Evolutionary conservation across 495 filamentous ascomycete species (phyloP).

Genomic region (Daldinia vernicosa): DNA sequence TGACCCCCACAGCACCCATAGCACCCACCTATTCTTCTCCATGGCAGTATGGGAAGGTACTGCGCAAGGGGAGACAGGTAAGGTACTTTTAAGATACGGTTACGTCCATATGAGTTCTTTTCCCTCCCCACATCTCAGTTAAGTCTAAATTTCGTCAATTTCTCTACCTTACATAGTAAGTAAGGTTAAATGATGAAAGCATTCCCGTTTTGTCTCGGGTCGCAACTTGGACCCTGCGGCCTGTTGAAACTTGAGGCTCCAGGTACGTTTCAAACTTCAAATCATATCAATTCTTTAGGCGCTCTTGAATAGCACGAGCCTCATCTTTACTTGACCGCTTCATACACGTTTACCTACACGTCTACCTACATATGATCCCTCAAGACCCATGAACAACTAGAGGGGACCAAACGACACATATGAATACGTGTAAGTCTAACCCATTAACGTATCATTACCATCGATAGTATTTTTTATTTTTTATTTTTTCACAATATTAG

Average conservation of each 20-base stretch:
- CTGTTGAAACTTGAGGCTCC: constrained; percentile 42
- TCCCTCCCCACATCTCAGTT: constrained; percentile 18
- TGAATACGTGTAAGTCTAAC: constrained; percentile 2
- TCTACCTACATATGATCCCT: neutral
- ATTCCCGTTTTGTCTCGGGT: constrained; percentile 30
- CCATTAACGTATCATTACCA: neutral
- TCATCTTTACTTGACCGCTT: constrained; percentile 23
- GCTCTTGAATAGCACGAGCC: constrained; percentile 21
- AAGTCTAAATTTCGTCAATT: constrained; percentile 27
- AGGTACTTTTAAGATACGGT: neutral
- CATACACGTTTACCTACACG: neutral
- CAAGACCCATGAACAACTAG: neutral
- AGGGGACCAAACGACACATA: neutral
- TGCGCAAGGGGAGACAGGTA: constrained; percentile 1
- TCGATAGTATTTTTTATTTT: neutral
- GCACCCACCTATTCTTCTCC: constrained; percentile 20
- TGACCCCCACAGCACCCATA: constrained; percentile 30
- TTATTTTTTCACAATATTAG: neutral
- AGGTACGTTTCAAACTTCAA: constrained; percentile 39
- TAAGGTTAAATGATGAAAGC: constrained; percentile 28
- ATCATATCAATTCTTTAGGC: constrained; percentile 14
- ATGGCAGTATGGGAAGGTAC: neutral
- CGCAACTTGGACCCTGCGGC: constrained; percentile 35
- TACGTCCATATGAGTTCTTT: neutral
- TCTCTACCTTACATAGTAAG: no score